Percentiles rank a stretch among this genome's conserved stretches.
Conservation (phyloP, 371 early-diverging fungal species). For the Chytridiales sp. region DNA sequence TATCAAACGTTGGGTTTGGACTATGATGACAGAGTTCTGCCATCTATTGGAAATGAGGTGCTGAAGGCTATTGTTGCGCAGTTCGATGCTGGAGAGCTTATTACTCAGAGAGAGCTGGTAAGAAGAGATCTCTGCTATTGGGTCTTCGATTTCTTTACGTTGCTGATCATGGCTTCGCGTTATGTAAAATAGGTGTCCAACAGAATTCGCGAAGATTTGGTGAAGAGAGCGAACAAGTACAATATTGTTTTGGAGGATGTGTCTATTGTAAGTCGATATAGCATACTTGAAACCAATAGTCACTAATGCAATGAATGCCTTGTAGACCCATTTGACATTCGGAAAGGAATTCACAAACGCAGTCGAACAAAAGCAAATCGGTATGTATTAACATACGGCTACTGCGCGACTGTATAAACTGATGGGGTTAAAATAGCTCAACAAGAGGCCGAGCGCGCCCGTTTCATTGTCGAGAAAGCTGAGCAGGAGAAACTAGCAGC, state of each 20-base stretch:
- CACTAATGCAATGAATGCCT: background rate
- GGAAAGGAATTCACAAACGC: conserved; percentile 92
- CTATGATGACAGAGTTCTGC: conserved; percentile 97
- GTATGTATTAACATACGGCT: conserved; percentile 11
- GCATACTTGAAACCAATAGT: background rate
- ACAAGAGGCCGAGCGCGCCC: conserved; percentile 95
- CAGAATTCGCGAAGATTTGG: conserved; percentile 89
- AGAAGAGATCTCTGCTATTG: conserved; percentile 1
- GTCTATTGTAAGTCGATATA: conserved; percentile 73
- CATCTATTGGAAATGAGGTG: conserved; percentile 98
- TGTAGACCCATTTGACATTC: conserved; percentile 87
- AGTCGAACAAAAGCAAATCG: conserved; percentile 52
- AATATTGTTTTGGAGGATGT: conserved; percentile 96
- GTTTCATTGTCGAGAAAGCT: conserved; percentile 91
- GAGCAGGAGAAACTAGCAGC: conserved; percentile 97
- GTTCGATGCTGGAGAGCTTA: conserved; percentile 95
- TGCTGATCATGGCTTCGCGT: conserved; percentile 53
- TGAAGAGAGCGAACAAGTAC: conserved; percentile 92
- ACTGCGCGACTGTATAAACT: background rate
- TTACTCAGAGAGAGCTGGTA: conserved; percentile 97
- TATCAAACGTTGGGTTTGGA: conserved; percentile 92
- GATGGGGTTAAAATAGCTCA: conserved; percentile 38
- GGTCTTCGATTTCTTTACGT: conserved; percentile 5
- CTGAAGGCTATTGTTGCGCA: conserved; percentile 98
- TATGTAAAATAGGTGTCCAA: conserved; percentile 49